phyloP scores from a whole-genome alignment of 495 filamentous ascomycete genomes.

The Penicillium cosmopolitanum region DNA sequence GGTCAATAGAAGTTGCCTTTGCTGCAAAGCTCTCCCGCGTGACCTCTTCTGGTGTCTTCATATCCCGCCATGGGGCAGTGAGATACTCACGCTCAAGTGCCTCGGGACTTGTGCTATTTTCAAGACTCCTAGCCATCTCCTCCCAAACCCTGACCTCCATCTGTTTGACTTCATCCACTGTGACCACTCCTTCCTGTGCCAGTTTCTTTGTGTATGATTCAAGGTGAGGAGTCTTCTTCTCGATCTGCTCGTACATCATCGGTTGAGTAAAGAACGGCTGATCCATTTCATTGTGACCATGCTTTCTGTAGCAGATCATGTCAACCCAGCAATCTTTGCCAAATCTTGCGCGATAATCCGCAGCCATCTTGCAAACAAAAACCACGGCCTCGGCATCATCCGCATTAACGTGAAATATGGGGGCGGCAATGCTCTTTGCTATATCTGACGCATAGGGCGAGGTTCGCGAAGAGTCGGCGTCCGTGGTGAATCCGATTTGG shows the following conservation, averaged over 20 bases:
- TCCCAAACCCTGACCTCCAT: slow-evolving; percentile 99
- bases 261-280: slow-evolving; percentile 99
- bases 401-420: slow-evolving; percentile 98
- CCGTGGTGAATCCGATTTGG: slow-evolving; percentile 99
- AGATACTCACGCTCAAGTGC: slow-evolving; percentile 97
- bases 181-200: slow-evolving; percentile 86
- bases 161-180: slow-evolving; percentile 95
- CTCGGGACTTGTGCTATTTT: slow-evolving; percentile 95
- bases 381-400: slow-evolving; percentile 98
- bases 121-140: slow-evolving; percentile 95
- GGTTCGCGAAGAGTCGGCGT: slow-evolving; percentile 94
- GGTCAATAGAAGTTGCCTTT: slow-evolving; percentile 78
- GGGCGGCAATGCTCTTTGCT: slow-evolving; percentile 96
- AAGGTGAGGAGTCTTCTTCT: slow-evolving; percentile 74
- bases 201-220: slow-evolving; percentile 88
- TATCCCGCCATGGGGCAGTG: slow-evolving; percentile 96
- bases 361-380: slow-evolving; percentile 94
- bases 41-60: slow-evolving; percentile 97
- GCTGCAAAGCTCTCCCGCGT: slow-evolving; percentile 93
- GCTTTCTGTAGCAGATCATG: slow-evolving; percentile 97
- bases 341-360: slow-evolving; percentile 97
- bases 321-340: slow-evolving; percentile 96
- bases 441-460: slow-evolving; percentile 99
- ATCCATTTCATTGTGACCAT: slow-evolving; percentile 99
- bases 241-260: slow-evolving; percentile 97